These are phyloP conservation scores for Colletotrichum godetiae DNA, from an alignment of 2,329 filamentous ascomycete species.

Conservation along the genomic window DNA sequence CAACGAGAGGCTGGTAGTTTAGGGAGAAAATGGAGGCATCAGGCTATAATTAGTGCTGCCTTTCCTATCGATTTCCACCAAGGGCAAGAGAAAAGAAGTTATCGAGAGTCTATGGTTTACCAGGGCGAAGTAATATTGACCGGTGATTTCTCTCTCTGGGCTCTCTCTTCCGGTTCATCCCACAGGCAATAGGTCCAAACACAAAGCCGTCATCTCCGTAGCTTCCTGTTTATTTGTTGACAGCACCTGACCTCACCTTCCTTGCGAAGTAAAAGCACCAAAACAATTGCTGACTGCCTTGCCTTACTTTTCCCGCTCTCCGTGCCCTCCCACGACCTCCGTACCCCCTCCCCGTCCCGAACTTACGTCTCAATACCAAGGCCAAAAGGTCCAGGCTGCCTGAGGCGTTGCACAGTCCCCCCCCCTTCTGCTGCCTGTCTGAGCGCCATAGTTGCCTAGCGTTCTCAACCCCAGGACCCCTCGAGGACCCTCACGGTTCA, in stretches of 20 bases:
- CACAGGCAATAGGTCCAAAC: neutral
- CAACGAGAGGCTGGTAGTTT: neutral
- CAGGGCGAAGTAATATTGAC: neutral
- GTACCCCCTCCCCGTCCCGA: neutral
- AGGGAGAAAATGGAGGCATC: neutral
- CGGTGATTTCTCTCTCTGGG: neutral
- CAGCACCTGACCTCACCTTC: neutral
- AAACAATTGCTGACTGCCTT: neutral
- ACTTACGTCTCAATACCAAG: neutral
- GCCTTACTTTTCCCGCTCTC: slow-evolving; percentile 10
- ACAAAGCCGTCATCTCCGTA: neutral
- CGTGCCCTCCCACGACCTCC: neutral
- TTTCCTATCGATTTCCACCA: neutral
- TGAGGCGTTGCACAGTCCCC: slow-evolving; percentile 5
- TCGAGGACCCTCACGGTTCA: slow-evolving; percentile 16
- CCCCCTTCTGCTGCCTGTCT: slow-evolving; percentile 7
- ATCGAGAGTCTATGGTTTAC: neutral
- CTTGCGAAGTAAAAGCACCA: neutral
- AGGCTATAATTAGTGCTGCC: neutral
- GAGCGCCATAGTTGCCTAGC: slow-evolving; percentile 32
- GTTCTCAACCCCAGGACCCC: slow-evolving; percentile 7
- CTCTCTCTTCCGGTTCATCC: neutral
- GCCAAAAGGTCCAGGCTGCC: slow-evolving; percentile 12
- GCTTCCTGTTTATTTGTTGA: slow-evolving; percentile 16
- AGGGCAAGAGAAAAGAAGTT: neutral